Conservation (phyloP, 2,329 filamentous ascomycete genomes). For the Alternaria sp. region DNA sequence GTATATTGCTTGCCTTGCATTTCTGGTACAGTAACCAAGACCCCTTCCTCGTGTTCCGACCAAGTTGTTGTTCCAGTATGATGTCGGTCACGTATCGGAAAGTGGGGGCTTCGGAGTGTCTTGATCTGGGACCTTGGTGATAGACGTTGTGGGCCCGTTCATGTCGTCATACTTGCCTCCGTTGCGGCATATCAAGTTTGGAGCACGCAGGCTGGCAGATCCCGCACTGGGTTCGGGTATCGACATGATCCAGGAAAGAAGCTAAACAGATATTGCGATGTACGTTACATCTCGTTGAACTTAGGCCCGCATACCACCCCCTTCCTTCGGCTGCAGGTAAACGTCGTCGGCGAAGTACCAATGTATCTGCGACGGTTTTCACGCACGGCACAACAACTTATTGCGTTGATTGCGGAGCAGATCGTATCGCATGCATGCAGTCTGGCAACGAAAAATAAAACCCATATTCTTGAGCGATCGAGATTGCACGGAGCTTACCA, state of each 20-base stretch:
- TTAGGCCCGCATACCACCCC: not conserved
- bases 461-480: conserved; percentile 4
- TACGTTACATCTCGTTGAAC: not conserved
- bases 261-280: conserved; percentile 8
- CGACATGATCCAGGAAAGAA: not conserved
- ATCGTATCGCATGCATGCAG: conserved; percentile 5
- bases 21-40: not conserved
- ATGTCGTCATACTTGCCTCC: conserved; percentile 15
- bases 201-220: conserved; percentile 5
- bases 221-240: conserved; percentile 7
- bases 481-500: conserved; percentile 15
- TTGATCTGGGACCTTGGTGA: conserved; percentile 5
- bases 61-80: not conserved
- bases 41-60: not conserved
- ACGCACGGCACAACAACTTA: conserved; percentile 1
- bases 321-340: conserved; percentile 1
- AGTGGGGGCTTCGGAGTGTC: not conserved
- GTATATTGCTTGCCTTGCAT: not conserved
- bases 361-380: not conserved
- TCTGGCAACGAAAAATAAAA: conserved; percentile 10
- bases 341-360: conserved; percentile 6
- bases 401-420: conserved; percentile 1
- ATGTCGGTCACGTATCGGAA: not conserved
- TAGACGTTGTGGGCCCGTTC: conserved; percentile 11
- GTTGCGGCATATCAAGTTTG: conserved; percentile 7